A percentile compares a stretch with the other conserved stretches of the same genome.
These are phyloP conservation scores for Mycena epipterygia DNA, from an alignment of 768 basidiomycete species.

Conservation along the genomic window DNA sequence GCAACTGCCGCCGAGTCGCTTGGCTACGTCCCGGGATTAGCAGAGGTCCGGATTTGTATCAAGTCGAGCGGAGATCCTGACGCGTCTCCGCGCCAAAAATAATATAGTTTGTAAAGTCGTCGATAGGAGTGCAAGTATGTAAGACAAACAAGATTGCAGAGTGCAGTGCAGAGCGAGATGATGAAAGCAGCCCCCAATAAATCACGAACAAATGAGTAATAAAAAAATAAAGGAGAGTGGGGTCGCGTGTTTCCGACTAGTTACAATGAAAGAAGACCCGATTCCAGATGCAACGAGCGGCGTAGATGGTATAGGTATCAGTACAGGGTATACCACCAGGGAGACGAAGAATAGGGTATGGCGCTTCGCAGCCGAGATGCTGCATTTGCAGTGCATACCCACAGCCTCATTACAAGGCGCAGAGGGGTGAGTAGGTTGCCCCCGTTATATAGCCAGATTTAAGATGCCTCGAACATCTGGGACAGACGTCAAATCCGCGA, in stretches of 20 bases:
- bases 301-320: constrained; percentile 33
- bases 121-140: constrained; percentile 28
- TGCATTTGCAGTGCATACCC: constrained; percentile 23
- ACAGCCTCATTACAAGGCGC: constrained; percentile 23
- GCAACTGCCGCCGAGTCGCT: no score
- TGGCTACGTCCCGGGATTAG: no score
- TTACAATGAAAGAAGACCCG: constrained; percentile 19
- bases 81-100: no score
- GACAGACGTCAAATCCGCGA: constrained; percentile 86
- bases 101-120: not conserved
- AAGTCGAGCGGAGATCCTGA: no score
- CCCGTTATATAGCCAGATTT: constrained; percentile 79
- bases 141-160: constrained; percentile 32
- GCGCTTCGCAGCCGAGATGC: constrained; percentile 16
- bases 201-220: constrained; percentile 25
- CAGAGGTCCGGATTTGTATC: no score
- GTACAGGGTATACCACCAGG: constrained; percentile 38
- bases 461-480: constrained; percentile 94
- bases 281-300: constrained; percentile 37
- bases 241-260: constrained; percentile 34
- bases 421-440: not conserved
- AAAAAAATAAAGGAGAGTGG: constrained; percentile 37
- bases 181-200: constrained; percentile 34
- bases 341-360: constrained; percentile 18
- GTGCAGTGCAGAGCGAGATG: constrained; percentile 36